Base-by-base conservation (phyloP, 108 stramenopile species). In the Cyclotella distinguenda region DNA sequence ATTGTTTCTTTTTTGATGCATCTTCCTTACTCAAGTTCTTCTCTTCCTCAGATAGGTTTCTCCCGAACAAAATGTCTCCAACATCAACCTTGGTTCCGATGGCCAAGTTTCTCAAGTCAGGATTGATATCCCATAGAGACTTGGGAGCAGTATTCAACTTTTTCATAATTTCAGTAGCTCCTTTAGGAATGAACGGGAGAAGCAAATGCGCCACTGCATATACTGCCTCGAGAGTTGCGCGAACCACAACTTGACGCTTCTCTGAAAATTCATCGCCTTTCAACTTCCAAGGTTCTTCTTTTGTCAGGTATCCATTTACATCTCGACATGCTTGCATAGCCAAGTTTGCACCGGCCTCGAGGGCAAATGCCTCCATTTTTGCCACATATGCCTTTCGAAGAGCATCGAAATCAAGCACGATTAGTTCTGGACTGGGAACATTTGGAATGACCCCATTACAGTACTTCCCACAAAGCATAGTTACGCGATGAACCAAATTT, bases 401-500 rank as follows among this genome's bases (percentile, higher is more conserved):
- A n/a, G 52, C 70, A 38, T 67, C 75, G 42, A 96, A 78, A 43
- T 89, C 84, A 33, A 96, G 64, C 18, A 86, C 57, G 8, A 25
- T 15, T 33, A 51, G 35, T 3, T 79, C 78, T 38, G 61, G 77
- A 21, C 70, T 58, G 0, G 87, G 75, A 18, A 85, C 86, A 56
- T 81, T 79, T 6, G 95, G 93, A 21, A 98, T 72, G 32, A 86
- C 70, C 48, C 95, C 95, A 23, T 79, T 80, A 72, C 96, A 95
- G 65, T 86, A 96, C 68, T 89, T 93, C 35, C 68, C 79, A 58
- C 88, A 91, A 15, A 99, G 79, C 39, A 79, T 94, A 10, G 93
- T 91, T 11, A 94, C 97, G 62, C 99, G 95, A 70, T 98, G 93
- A 18, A 98, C 91, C 30, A 97, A 71, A 70, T 99, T 99, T 21